Percentiles rank a stretch among this genome's conserved stretches.
These are phyloP conservation scores for Aspergillus ellipticus DNA, from an alignment of 495 filamentous ascomycete species.

Conservation along the genomic window DNA sequence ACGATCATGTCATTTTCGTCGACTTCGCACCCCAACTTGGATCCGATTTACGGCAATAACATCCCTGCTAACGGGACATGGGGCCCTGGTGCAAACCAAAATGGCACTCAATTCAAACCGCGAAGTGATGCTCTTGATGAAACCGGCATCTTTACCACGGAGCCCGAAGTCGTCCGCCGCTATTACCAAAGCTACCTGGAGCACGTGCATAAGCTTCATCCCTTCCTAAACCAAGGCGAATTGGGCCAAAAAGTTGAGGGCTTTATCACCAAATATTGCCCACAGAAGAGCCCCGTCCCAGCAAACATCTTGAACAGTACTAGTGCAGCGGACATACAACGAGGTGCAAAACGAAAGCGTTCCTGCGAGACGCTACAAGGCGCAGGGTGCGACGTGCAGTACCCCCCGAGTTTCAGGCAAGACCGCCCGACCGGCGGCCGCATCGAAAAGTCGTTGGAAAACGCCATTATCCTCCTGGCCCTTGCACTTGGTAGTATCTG, in stretches of 20 bases:
- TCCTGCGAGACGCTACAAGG: constrained; percentile 32
- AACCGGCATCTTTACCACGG: constrained; percentile 62
- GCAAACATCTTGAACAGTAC: constrained; percentile 12
- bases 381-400: constrained; percentile 20
- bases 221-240: constrained; percentile 63
- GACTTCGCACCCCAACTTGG: constrained; percentile 14
- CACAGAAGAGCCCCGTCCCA: constrained; percentile 19
- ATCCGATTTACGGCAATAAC: constrained; percentile 27
- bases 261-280: constrained; percentile 47
- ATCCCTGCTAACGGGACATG: constrained; percentile 29
- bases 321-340: constrained; percentile 19
- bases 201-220: constrained; percentile 85
- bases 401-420: constrained; percentile 6
- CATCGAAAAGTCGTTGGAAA: constrained; percentile 48
- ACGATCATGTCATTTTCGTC: constrained; percentile 15
- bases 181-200: constrained; percentile 70
- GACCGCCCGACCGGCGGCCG: constrained; percentile 12
- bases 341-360: constrained; percentile 43
- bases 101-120: neutral
- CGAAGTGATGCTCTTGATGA: constrained; percentile 51
- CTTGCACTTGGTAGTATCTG: constrained; percentile 86
- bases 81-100: constrained; percentile 21
- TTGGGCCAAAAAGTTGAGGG: constrained; percentile 47
- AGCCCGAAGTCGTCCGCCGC: constrained; percentile 54
- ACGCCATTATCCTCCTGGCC: constrained; percentile 75